Evolutionary conservation across 208 protist genomes (phyloP), one percentile per base, ranked within the genome.

Genomic region (Tritrichomonas musculus): DNA sequence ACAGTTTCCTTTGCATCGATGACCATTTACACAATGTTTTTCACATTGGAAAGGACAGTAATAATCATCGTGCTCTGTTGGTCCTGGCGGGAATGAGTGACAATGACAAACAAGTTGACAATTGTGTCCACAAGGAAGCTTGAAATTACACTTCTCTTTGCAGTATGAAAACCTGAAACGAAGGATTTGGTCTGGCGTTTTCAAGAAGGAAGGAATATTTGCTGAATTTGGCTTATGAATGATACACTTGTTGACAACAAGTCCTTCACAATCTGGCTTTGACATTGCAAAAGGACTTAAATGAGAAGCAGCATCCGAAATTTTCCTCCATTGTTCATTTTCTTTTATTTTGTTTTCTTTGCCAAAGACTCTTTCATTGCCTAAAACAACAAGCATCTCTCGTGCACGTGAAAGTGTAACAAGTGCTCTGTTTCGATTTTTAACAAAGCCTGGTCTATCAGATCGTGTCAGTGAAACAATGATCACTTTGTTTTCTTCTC

Each of bases 91-190:
- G 8, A 82, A 50, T 4, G 4, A 1, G 57, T 88, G 77, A 47
- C 77, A 88, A 36, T 49, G 22, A 60, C 77, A 53, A 25, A 4
- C 0, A 0, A 20, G 30, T 1, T 50, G 20, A n/a, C 33, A 17
- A 33, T 33, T 25, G 39, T 88, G 77, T 36, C 77, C 77, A 88
- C 77, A 88, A 36, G 77, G 77, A 57, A 88, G 77, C n/a, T 88
- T 30, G 39, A 30, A n/a, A 9, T 49, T 49, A 4, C 39, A 30
- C n/a, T 53, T 53, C 17, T 47, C 44, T 17, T 53, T 33, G 25
- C 73, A 84, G 20, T 47, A 39, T 47, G 25, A 14, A 44, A 77
- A 77, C 8, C 69, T 1, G 20, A 50, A 50, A 9, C 41, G 3
- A 20, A 30, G 50, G 22, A 82, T 8, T n/a, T 47, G 14, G 44